Evolutionary conservation across 306 rosid genomes (phyloP).

Genomic region (Lathyrus aphaca): DNA sequence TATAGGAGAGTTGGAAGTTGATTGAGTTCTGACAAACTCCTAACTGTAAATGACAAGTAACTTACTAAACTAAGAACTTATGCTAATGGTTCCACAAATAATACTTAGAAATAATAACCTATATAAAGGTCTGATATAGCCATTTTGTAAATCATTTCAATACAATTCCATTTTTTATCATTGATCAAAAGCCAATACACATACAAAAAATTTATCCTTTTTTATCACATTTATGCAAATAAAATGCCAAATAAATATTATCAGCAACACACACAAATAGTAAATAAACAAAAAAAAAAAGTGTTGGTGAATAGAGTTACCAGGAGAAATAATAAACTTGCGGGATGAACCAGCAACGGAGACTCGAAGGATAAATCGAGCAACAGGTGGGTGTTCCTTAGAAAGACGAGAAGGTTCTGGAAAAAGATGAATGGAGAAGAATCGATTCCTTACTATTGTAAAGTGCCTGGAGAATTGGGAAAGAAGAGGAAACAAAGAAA

Average conservation of each 20-base stretch:
- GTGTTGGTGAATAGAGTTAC: constrained; percentile 37
- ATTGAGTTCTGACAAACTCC: too few species aligned
- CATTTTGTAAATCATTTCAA: too few species aligned
- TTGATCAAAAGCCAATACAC: neutral
- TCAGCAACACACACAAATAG: neutral
- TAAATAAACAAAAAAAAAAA: neutral
- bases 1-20: too few species aligned
- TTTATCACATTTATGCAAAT: neutral
- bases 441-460: constrained; percentile 70
- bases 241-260: neutral
- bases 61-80: too few species aligned
- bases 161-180: neutral
- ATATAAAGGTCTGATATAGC: too few species aligned
- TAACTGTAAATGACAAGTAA: too few species aligned
- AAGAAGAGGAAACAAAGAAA: neutral
- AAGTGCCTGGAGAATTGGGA: constrained; percentile 48
- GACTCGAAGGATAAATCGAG: constrained; percentile 73
- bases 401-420: constrained; percentile 73
- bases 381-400: constrained; percentile 78
- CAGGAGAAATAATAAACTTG: constrained; percentile 63
- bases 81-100: too few species aligned
- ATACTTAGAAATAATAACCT: too few species aligned
- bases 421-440: constrained; percentile 67
- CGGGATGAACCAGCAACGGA: constrained; percentile 61
- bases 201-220: neutral